Evolutionary conservation across 306 rosid species (phyloP), one percentile per base, ranked within the genome.

Genomic region (Quercus glauca): DNA sequence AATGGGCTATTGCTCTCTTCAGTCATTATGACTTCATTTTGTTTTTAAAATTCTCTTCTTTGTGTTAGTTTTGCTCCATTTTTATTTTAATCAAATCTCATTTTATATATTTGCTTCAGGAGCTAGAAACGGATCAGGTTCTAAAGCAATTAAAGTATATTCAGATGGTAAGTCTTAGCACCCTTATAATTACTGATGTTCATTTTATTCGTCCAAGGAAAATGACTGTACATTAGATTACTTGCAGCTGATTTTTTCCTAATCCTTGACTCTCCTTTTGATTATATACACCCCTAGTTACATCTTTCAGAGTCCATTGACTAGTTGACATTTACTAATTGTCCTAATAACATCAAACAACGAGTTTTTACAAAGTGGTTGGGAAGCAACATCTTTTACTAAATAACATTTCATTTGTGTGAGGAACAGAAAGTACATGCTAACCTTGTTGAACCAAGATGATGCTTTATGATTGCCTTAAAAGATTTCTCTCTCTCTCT

Each of bases 81-180:
- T 51, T 73, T n/a, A 23, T 65, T 61, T 6, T 68, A 61, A 33
- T 19, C 25, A 15, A 67, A 26, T 23, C 53, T 3, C 74, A 9
- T 59, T 37, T 58, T 73, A 13, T 86, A 60, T 65, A 71, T 65
- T 73, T 79, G 73, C 70, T 77, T 76, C 93, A 94, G 98, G 97
- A 94, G 84, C 69, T 88, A 85, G 97, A 92, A 82, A 94, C 91
- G 10, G 89, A 85, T 28, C 79, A 88, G 78, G 89, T 92, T 85
- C 80, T 86, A 71, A 90, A 87, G 88, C 97, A 94, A 83, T 86
- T 92, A 76, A 94, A 90, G 89, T 89, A 88, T 85, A 80, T 89
- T 79, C 94, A 94, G 82, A 86, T 80, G 94, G 97, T 94, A 88
- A 71, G 85, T 61, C 69, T 74, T 21, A 67, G 21, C 68, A 64